Percentiles rank a stretch among this genome's conserved stretches.
phyloP scores from a whole-genome alignment of 2,329 filamentous ascomycete species.

The Fusarium sarcochroum region DNA sequence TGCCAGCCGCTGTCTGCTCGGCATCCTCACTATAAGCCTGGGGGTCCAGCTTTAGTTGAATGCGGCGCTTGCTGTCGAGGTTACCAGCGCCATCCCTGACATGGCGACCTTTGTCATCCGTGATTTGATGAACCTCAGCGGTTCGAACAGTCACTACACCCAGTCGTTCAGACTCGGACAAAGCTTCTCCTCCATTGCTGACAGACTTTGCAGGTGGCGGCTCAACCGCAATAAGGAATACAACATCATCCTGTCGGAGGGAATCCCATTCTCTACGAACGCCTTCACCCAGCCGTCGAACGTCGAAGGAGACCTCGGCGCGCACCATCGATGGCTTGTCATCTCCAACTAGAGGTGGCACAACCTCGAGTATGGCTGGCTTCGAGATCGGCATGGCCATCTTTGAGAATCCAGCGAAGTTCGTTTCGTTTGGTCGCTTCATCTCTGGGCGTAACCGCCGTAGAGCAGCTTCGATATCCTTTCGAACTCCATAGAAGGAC shows the following conservation, averaged over 20 bases:
- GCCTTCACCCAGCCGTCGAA: conserved; percentile 81
- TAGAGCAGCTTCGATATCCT: conserved; percentile 87
- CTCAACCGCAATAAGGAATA: conserved; percentile 87
- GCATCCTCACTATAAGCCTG: conserved; percentile 83
- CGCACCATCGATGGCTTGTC: conserved; percentile 86
- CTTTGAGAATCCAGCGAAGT: conserved; percentile 87
- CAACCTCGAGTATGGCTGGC: conserved; percentile 88
- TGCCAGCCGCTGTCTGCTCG: conserved; percentile 74
- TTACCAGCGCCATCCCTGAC: conserved; percentile 73
- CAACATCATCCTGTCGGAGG: conserved; percentile 86
- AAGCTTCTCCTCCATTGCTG: conserved; percentile 64
- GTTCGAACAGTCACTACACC: conserved; percentile 81
- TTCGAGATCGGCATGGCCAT: conserved; percentile 93
- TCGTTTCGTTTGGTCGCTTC: conserved; percentile 74
- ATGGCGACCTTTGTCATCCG: conserved; percentile 85
- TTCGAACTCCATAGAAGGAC: conserved; percentile 92
- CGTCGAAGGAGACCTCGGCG: conserved; percentile 87
- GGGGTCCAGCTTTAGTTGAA: conserved; percentile 87
- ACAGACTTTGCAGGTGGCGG: conserved; percentile 66
- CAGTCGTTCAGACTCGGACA: conserved; percentile 69
- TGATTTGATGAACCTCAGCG: conserved; percentile 87
- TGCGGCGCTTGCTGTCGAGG: conserved; percentile 77
- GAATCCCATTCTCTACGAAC: conserved; percentile 91
- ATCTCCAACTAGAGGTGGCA: conserved; percentile 86
- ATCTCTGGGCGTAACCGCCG: conserved; percentile 81